Percentiles rank a stretch among this genome's conserved stretches.
These are phyloP conservation scores for Pyropia yezoensis DNA, from an alignment of 23 red algal species.

Conservation along the genomic window DNA sequence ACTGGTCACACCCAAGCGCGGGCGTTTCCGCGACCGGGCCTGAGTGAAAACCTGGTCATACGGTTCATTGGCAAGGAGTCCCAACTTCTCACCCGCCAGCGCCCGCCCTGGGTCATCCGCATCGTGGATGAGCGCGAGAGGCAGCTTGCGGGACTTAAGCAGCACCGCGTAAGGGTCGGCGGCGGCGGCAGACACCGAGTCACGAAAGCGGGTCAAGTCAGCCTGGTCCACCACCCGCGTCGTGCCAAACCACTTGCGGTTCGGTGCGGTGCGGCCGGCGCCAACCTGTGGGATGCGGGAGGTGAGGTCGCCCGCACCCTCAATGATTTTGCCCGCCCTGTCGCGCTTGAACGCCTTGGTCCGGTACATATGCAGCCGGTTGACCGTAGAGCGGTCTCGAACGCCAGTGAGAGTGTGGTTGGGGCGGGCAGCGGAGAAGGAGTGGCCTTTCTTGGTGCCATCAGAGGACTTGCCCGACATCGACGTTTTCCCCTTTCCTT, in stretches of 20 bases:
- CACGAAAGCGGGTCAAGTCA: conserved; percentile 61
- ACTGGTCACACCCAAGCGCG: conserved; percentile 20
- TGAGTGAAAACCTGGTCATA: conserved; percentile 82
- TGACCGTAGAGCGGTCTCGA: conserved; percentile 63
- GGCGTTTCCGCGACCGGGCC: conserved; percentile 68
- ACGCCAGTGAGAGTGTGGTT: conserved; percentile 41
- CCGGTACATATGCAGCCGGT: conserved; percentile 77
- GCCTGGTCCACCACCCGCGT: conserved; percentile 77
- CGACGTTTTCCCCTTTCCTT: conserved; percentile 37
- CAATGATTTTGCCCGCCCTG: conserved; percentile 54
- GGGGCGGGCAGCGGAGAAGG: conserved; percentile 52
- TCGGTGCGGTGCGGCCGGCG: conserved; percentile 83
- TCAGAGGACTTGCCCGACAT: conserved; percentile 6
- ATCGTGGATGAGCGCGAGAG: conserved; percentile 51
- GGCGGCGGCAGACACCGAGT: conserved; percentile 43
- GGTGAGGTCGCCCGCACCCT: conserved; percentile 73
- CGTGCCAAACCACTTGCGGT: conserved; percentile 95
- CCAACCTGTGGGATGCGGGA: conserved; percentile 34
- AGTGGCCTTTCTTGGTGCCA: conserved; percentile 21
- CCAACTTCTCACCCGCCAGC: conserved; percentile 39
- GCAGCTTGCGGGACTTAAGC: conserved; percentile 64
- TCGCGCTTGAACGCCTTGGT: conserved; percentile 63
- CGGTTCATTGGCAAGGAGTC: conserved; percentile 66
- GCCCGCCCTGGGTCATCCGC: conserved; percentile 21
- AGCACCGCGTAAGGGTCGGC: conserved; percentile 77